Evolutionary conservation across 2,329 filamentous ascomycete genomes (phyloP).

Genomic region (Ophiostoma sp.): DNA sequence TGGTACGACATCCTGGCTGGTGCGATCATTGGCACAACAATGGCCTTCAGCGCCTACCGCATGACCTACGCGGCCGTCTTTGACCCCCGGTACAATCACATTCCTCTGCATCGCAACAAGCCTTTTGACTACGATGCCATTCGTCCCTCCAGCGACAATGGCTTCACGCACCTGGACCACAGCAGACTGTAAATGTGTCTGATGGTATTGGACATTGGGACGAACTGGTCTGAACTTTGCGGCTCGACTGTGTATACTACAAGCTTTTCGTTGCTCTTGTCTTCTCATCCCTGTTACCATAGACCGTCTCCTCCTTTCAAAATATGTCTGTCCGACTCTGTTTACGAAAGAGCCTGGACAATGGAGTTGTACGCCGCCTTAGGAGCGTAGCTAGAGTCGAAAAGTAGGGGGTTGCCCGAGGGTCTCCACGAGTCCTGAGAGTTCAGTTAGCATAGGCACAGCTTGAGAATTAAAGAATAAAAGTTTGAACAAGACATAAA

Average conservation of each 20-base stretch:
- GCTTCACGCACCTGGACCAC: conserved; percentile 33
- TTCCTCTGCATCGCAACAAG: conserved; percentile 54
- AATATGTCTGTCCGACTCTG: background rate
- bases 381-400: conserved; percentile 52
- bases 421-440: conserved; percentile 56
- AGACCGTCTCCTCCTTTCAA: background rate
- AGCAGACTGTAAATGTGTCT: conserved; percentile 17
- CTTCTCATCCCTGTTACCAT: background rate
- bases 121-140: conserved; percentile 35
- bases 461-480: background rate
- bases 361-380: conserved; percentile 55
- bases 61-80: conserved; percentile 68
- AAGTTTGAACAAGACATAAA: background rate
- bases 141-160: background rate
- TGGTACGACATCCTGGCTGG: conserved; percentile 72
- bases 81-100: conserved; percentile 69
- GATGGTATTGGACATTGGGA: background rate
- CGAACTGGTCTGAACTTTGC: background rate
- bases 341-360: conserved; percentile 38
- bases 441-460: background rate
- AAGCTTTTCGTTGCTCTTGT: background rate
- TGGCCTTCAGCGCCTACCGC: conserved; percentile 64
- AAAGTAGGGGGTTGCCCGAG: conserved; percentile 52
- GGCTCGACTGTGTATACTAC: conserved; percentile 10
- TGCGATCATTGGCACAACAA: conserved; percentile 60